Percentiles rank a stretch among this genome's conserved stretches.
Conservation (phyloP, 164 flowering plant genomes). For the Liquidambar formosana region DNA sequence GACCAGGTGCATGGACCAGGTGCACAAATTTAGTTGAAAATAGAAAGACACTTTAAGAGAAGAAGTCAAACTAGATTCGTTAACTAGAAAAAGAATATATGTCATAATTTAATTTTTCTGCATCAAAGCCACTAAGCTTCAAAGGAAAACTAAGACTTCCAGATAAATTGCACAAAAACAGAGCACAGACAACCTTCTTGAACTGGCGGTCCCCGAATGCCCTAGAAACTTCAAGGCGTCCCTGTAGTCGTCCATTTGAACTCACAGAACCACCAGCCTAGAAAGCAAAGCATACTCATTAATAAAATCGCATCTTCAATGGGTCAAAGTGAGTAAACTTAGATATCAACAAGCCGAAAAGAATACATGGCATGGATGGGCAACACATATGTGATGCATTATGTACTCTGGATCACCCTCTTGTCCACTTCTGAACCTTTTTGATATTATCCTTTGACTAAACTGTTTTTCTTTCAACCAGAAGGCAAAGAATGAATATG, state of each 20-base stretch:
- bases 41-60: no score
- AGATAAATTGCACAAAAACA: background rate
- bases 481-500: background rate
- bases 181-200: slow-evolving; percentile 57
- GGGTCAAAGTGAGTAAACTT: background rate
- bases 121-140: background rate
- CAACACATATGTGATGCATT: background rate
- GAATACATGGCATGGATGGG: background rate
- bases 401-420: background rate
- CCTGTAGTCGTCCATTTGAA: slow-evolving; percentile 81
- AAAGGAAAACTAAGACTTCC: background rate
- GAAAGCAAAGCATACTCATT: slow-evolving; percentile 6
- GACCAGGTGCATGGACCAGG: no score
- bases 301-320: background rate
- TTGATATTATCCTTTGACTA: background rate
- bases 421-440: background rate
- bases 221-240: slow-evolving; percentile 94
- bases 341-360: background rate
- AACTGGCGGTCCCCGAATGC: slow-evolving; percentile 97
- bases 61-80: no score
- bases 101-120: background rate
- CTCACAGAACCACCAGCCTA: slow-evolving; percentile 89
- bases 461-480: background rate
- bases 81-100: no score
- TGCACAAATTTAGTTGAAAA: no score